Conservation (phyloP, 495 filamentous ascomycete genomes). For the Aspergillus olivimuriae region DNA sequence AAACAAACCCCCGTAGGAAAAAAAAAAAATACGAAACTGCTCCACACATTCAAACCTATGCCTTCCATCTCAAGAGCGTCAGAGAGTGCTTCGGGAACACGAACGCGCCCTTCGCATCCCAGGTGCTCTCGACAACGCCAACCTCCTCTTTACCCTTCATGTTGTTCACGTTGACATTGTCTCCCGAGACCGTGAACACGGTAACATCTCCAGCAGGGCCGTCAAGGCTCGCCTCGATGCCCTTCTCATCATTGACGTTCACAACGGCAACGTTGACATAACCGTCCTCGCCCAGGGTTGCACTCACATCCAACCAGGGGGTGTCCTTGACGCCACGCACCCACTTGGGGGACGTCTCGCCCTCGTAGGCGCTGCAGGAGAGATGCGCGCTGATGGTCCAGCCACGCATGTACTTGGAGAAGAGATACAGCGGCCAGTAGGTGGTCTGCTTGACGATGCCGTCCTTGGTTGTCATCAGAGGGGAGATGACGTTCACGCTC, state of each 20-base stretch:
- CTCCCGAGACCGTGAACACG: slow-evolving; percentile 56
- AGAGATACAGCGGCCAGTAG: slow-evolving; percentile 71
- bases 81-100: slow-evolving; percentile 60
- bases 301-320: slow-evolving; percentile 67
- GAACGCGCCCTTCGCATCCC: slow-evolving; percentile 53
- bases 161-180: slow-evolving; percentile 49
- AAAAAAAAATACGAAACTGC: no score
- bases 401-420: slow-evolving; percentile 69
- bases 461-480: slow-evolving; percentile 59
- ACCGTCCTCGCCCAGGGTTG: slow-evolving; percentile 54
- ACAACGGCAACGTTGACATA: slow-evolving; percentile 60
- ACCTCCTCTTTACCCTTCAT: slow-evolving; percentile 56
- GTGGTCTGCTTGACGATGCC: slow-evolving; percentile 67
- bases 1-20: no score
- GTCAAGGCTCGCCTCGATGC: slow-evolving; percentile 49
- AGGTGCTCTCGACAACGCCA: slow-evolving; percentile 49
- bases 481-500: slow-evolving; percentile 71
- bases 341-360: slow-evolving; percentile 59
- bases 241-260: slow-evolving; percentile 56
- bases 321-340: slow-evolving; percentile 56
- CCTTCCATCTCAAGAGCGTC: slow-evolving; percentile 61
- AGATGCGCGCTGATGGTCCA: slow-evolving; percentile 58
- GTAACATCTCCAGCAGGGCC: slow-evolving; percentile 42
- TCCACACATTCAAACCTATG: slow-evolving; percentile 22
- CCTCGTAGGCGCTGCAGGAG: slow-evolving; percentile 51